Base-by-base conservation (phyloP, 208 protist species). In the Leishmania tropica region DNA sequence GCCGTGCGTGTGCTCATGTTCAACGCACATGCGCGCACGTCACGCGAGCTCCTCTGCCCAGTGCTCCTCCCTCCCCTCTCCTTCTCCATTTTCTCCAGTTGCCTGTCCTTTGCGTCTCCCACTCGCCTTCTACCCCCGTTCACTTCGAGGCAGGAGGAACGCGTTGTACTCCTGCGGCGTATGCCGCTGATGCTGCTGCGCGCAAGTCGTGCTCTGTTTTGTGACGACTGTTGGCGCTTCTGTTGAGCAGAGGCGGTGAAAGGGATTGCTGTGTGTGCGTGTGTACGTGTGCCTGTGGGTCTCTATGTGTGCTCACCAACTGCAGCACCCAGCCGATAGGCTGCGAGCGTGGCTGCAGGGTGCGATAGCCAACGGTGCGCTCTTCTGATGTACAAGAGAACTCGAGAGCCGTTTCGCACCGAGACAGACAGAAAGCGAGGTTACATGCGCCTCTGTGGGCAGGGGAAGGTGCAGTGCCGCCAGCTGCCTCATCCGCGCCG, bases 371-470 rank as follows among this genome's bases (percentile, higher is more conserved):
- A 54, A 35, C 5, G 24, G 37, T 54, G 70, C 28, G 42, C 40
- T 11, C 51, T 51, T 74, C 21, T 35, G 70, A 74, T 74, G 70
- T 74, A 74, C 45, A 74, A 51, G 45, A 54, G 24, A 74, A 74
- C 37, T 51, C 13, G 70, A 31, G 51, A 19, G 10, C 35, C 7
- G 19, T 37, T 24, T 74, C 8, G 0, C 67, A 35, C 19, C 4
- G 0, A 72, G 17, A 11, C 31, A 42, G 37, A n/a, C 3, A 42
- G 37, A 48, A 11, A 5, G 10, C 8, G 19, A 21, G 42, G 11
- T 21, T 15, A 7, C 4, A 47, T 45, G 67, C 40, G 42, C 67
- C 67, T 42, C 40, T 40, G 8, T 72, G 40, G 67, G 3, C 4
- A 31, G 35, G 67, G 8, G 42, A 42, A 48, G 35, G 40, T 2